A percentile compares a stretch with the other conserved stretches of the same genome.
These are phyloP conservation scores for Zymoseptoria tritici DNA, from an alignment of 2,329 filamentous ascomycete species.

Conservation along the genomic window DNA sequence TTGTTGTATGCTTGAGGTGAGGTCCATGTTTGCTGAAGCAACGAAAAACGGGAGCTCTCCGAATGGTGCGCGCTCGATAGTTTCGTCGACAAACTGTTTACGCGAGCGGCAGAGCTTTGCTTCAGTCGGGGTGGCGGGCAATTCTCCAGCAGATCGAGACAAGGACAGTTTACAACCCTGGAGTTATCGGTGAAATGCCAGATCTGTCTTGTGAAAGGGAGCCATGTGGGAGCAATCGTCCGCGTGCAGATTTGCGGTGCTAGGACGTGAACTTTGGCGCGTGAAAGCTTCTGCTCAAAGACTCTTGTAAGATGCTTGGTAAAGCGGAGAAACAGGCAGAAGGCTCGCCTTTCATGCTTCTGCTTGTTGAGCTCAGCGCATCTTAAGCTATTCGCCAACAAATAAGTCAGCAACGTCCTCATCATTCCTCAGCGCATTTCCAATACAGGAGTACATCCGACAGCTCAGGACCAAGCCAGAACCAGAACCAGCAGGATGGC, in stretches of 20 bases:
- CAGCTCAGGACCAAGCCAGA: not conserved
- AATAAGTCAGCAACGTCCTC: not conserved
- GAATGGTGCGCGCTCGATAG: no score
- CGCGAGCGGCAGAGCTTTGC: no score
- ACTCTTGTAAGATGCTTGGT: no score
- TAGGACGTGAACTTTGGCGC: not conserved
- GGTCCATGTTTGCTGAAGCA: not conserved
- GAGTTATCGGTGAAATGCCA: no score
- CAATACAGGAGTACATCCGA: no score
- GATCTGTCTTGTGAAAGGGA: not conserved
- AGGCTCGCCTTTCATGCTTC: not conserved
- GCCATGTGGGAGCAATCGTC: not conserved
- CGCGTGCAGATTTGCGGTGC: not conserved
- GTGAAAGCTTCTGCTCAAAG: not conserved
- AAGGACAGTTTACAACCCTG: no score
- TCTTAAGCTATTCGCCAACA: not conserved
- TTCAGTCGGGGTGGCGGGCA: no score
- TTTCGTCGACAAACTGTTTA: no score
- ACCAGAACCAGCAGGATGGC: conserved; percentile 6
- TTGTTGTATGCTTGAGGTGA: not conserved
- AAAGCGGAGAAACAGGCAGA: not conserved
- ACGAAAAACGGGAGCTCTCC: not conserved
- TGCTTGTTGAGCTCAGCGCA: not conserved
- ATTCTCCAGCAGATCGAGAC: no score
- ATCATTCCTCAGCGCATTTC: no score